Conservation (phyloP, 2,329 filamentous ascomycete genomes). For the Fusarium albidum region DNA sequence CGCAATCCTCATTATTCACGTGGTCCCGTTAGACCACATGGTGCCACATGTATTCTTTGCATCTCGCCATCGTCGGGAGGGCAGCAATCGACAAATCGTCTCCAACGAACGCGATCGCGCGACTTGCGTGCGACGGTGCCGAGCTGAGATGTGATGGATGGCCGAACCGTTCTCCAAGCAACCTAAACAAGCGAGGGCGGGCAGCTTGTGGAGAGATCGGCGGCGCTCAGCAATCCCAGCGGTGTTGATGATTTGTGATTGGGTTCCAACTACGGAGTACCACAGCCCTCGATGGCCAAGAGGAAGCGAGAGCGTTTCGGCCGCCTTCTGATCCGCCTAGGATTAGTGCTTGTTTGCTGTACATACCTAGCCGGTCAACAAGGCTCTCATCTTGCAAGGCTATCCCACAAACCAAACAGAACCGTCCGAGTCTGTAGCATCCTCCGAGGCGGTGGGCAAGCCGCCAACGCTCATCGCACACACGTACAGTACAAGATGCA, state of each 20-base stretch:
- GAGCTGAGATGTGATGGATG: conserved; percentile 32
- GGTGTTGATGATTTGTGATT: conserved; percentile 6
- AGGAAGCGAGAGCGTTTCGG: neutral
- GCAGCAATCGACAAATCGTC: conserved; percentile 6
- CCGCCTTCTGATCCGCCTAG: neutral
- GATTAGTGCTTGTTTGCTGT: neutral
- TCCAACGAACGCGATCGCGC: conserved; percentile 18
- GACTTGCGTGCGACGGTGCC: conserved; percentile 27
- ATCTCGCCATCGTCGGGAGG: conserved; percentile 1
- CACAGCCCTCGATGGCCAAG: neutral
- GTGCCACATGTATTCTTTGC: conserved; percentile 11
- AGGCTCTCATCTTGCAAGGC: conserved; percentile 9
- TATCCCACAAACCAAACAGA: neutral
- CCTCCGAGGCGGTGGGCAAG: conserved; percentile 7
- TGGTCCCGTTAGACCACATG: conserved; percentile 29
- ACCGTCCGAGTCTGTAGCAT: conserved; percentile 5
- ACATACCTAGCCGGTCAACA: neutral
- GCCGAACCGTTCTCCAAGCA: neutral
- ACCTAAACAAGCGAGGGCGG: conserved; percentile 7
- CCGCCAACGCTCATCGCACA: conserved; percentile 26
- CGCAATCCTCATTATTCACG: conserved; percentile 25
- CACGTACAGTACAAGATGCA: too few relatives aligned
- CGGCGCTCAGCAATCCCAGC: neutral
- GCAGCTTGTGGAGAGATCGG: conserved; percentile 26
- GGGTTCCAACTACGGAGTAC: conserved; percentile 1